These are phyloP conservation scores for Hydnomerulius pinastri DNA, from an alignment of 768 basidiomycete species.

Conservation along the genomic window DNA sequence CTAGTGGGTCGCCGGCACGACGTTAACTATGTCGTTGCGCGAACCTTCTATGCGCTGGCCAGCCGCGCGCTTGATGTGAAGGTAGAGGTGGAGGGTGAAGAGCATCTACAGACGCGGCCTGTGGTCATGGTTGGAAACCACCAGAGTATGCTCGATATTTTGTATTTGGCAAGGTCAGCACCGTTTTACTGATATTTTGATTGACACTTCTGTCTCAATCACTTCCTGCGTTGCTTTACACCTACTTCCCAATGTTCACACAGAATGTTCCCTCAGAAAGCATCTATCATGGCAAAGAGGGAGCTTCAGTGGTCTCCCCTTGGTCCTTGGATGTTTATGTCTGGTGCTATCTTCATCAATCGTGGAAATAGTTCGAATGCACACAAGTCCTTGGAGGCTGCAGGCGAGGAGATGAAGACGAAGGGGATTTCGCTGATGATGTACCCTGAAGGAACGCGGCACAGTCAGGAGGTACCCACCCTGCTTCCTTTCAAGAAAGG, in stretches of 20 bases:
- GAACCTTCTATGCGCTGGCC: constrained; percentile 75
- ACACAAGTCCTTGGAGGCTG: constrained; percentile 71
- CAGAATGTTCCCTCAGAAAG: constrained; percentile 79
- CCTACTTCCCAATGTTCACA: constrained; percentile 6
- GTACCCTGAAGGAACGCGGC: constrained; percentile 95
- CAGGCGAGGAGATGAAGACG: constrained; percentile 76
- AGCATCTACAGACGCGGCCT: constrained; percentile 72
- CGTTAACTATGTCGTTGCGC: constrained; percentile 80
- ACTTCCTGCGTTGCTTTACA: constrained; percentile 3
- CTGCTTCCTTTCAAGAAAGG: constrained; percentile 96
- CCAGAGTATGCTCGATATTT: constrained; percentile 89
- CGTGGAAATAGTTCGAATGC: constrained; percentile 78
- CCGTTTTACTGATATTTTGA: constrained; percentile 12
- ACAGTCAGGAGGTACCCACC: constrained; percentile 60
- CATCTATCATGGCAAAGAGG: constrained; percentile 92
- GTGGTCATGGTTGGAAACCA: constrained; percentile 86
- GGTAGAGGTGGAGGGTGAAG: constrained; percentile 83
- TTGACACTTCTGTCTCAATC: constrained; percentile 8
- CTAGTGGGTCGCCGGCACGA: constrained; percentile 72
- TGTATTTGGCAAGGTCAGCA: constrained; percentile 76
- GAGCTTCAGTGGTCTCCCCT: constrained; percentile 85
- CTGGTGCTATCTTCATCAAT: constrained; percentile 91
- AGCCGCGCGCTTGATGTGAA: constrained; percentile 63
- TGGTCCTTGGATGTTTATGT: constrained; percentile 88
- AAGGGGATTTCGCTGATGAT: constrained; percentile 82